Conservation (phyloP, 306 rosid genomes). For the Heteromeles arbutifolia region DNA sequence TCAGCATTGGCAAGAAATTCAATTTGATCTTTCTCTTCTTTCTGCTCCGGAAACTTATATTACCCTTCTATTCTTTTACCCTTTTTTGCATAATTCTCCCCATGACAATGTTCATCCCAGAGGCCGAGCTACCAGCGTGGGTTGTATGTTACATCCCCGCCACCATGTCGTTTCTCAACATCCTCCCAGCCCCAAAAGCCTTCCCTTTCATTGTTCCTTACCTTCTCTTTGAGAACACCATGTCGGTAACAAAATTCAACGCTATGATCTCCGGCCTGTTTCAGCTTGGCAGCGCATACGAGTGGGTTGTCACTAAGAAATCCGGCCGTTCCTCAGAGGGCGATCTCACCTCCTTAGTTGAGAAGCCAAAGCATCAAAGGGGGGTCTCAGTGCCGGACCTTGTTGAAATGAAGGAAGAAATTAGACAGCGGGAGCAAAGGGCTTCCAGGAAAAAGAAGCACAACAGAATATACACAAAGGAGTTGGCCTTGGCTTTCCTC, state of each 20-base stretch:
- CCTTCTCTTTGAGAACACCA: conserved; percentile 89
- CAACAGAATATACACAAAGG: conserved; percentile 74
- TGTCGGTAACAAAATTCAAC: conserved; percentile 90
- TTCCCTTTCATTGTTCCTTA: conserved; percentile 94
- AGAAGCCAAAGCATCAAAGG: conserved; percentile 54
- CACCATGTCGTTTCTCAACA: conserved; percentile 84
- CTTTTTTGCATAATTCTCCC: conserved; percentile 91
- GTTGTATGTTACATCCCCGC: conserved; percentile 87
- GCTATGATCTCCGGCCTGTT: conserved; percentile 90
- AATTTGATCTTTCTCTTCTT: conserved; percentile 87
- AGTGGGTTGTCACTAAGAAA: conserved; percentile 96
- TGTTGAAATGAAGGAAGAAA: conserved; percentile 60
- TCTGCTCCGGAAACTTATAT: conserved; percentile 72
- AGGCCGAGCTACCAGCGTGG: conserved; percentile 80
- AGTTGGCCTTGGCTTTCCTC: conserved; percentile 73
- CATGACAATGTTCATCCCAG: conserved; percentile 91
- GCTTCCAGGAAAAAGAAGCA: conserved; percentile 53
- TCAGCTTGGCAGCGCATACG: conserved; percentile 88
- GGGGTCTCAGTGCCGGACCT: conserved; percentile 59
- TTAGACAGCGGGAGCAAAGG: conserved; percentile 37
- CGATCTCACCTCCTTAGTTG: conserved; percentile 60
- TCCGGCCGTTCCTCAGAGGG: conserved; percentile 91
- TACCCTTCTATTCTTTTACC: conserved; percentile 87
- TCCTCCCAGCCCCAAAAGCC: conserved; percentile 82
- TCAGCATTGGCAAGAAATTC: conserved; percentile 82